A percentile compares a stretch with the other conserved stretches of the same genome.
Conservation (phyloP, 768 basidiomycete species). For the Kwoniella sp. region DNA sequence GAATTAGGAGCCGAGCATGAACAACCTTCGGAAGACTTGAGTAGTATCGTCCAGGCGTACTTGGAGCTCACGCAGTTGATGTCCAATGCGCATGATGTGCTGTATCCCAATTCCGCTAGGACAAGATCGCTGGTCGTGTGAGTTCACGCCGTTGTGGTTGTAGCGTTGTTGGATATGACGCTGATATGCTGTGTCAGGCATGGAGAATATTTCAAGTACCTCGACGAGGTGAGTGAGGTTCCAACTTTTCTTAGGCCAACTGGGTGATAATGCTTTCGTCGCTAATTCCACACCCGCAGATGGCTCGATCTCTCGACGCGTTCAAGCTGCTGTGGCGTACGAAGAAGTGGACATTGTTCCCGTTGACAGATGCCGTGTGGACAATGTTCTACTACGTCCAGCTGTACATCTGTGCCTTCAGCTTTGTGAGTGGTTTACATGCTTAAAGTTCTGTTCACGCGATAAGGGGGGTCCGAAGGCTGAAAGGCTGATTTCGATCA, state of each 20-base stretch:
- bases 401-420: conserved; percentile 49
- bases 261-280: background rate
- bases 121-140: conserved; percentile 44
- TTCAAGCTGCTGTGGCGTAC: conserved; percentile 45
- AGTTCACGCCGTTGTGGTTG: conserved; percentile 2
- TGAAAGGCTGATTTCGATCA: conserved; percentile 5
- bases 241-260: background rate
- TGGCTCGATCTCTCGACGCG: conserved; percentile 42
- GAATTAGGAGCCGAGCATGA: background rate
- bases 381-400: conserved; percentile 47
- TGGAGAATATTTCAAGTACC: conserved; percentile 50
- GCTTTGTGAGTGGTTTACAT: conserved; percentile 37
- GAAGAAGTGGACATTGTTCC: conserved; percentile 47
- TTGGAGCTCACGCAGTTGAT: conserved; percentile 53
- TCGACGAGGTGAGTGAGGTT: conserved; percentile 42
- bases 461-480: background rate
- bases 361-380: conserved; percentile 45
- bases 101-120: conserved; percentile 49
- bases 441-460: background rate
- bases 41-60: conserved; percentile 44
- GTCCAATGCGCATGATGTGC: conserved; percentile 51
- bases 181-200: conserved; percentile 24
- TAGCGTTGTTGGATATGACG: background rate
- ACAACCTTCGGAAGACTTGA: conserved; percentile 43
- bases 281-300: background rate